Base-by-base conservation (phyloP, 495 filamentous ascomycete species). In the Tuber magnatum region DNA sequence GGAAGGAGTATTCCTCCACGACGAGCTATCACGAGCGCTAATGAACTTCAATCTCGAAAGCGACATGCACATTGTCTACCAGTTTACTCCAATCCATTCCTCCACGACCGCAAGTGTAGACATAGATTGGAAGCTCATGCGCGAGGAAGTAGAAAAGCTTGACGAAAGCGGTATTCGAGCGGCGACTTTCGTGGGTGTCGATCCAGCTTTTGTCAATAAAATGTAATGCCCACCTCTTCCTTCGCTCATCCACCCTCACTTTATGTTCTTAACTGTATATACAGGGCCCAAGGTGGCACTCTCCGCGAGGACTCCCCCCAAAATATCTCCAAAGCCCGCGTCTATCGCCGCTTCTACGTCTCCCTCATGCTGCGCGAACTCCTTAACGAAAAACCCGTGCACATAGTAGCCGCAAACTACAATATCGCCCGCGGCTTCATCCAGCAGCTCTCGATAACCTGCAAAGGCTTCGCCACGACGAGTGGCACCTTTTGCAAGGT, bases 61-160 rank as follows among this genome's bases (percentile, higher is more conserved):
- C 28, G 92, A 95, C 70, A 90, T 95, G 90, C 92, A 95, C 80
- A 86, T 93, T 51, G 87, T 94, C 70, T 95, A 94, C 81, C 90
- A 89, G 75, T 93, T 94, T 75, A 94, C 92, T 0, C 92, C 92
- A 1, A 86, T 94, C 18, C 85, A 88, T n/a, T 85, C 86, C 56
- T 84, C 88, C 48, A 84, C 82, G 10, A 84, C 87, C 7, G 81
- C 83, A 38, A 83, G 80, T 28, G 84, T 86, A 12, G 83, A 86
- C 2, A 86, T 94, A 73, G 90, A 93, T 77, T 94, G 92, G 92
- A 87, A 86, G 38, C 86, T 90, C 20, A 92, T 94, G 73, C 88
- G 91, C 46, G 87, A 90, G 72, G 90, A 92, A 75, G 84, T 94
- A 76, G 90, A 93, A 76, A 78, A 80, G 6, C 84, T 94, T 5